phyloP scores from a whole-genome alignment of 345 rosid genomes.

The Eucalyptus cloeziana region DNA sequence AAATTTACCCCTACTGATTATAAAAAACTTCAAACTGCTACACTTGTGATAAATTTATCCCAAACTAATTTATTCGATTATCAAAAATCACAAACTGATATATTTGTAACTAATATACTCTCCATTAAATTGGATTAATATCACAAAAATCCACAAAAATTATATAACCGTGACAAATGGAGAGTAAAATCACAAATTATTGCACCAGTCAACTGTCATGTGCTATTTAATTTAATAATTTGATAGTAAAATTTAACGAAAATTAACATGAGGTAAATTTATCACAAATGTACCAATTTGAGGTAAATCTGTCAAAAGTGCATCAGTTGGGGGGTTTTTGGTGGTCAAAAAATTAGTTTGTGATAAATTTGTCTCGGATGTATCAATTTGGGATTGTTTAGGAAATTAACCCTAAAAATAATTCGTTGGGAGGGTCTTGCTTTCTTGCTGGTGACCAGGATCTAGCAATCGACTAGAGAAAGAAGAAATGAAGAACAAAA shows the following conservation, averaged over 20 bases:
- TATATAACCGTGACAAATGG: rapidly evolving
- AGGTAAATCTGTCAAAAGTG: rapidly evolving
- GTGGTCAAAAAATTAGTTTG: rapidly evolving
- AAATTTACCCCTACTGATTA: rapidly evolving
- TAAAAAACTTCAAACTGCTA: no score
- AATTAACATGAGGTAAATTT: rapidly evolving
- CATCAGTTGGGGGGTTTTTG: rapidly evolving
- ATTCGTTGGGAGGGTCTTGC: no score
- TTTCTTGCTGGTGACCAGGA: no score
- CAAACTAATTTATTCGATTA: rapidly evolving
- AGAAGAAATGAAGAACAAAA: no score
- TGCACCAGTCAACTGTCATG: rapidly evolving
- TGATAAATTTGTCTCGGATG: rapidly evolving
- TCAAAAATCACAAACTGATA: rapidly evolving
- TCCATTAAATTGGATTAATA: rapidly evolving
- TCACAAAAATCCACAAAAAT: no score
- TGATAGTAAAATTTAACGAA: rapidly evolving
- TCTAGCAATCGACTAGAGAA: no score
- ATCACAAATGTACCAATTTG: rapidly evolving
- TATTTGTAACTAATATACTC: rapidly evolving
- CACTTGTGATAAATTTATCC: rapidly evolving
- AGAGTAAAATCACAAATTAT: rapidly evolving
- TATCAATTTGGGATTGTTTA: rapidly evolving
- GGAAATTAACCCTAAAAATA: rapidly evolving
- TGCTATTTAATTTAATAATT: rapidly evolving